Evolutionary conservation across 2,329 filamentous ascomycete genomes (phyloP).

Genomic region (Aspergillus udagawae): DNA sequence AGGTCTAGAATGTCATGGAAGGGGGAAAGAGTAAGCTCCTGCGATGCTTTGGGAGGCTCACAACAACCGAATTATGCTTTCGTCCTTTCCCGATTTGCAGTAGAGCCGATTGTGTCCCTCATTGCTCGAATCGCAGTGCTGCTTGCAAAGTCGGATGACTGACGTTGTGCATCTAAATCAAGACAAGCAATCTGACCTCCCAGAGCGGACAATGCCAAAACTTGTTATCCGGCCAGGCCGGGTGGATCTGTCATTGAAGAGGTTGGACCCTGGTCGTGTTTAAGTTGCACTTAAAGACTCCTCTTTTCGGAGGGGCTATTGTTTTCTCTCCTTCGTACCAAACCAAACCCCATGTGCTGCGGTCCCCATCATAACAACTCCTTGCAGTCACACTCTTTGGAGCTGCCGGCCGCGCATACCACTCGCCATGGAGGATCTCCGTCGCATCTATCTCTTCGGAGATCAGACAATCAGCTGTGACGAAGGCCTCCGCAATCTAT

Average conservation of each 20-base stretch:
- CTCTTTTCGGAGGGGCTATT: not conserved
- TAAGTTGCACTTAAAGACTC: not conserved
- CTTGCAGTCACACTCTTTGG: not conserved
- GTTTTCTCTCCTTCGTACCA: not conserved
- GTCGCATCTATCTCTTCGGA: conserved; percentile 44
- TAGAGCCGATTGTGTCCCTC: not conserved
- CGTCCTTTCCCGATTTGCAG: not conserved
- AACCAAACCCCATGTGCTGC: not conserved
- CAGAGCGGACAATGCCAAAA: not conserved
- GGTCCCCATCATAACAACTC: not conserved
- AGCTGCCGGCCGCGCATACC: conserved; percentile 6
- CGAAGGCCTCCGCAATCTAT: conserved; percentile 37
- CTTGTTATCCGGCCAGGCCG: not conserved
- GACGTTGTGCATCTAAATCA: not conserved
- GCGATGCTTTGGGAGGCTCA: not conserved
- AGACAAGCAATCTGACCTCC: not conserved
- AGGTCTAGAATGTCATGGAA: not conserved
- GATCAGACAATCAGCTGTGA: conserved; percentile 45
- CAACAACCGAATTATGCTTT: not conserved
- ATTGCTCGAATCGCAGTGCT: not conserved
- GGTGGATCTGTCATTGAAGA: not conserved
- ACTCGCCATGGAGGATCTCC: conserved; percentile 25
- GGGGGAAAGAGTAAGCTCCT: not conserved
- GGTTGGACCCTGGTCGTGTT: not conserved
- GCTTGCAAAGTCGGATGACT: not conserved